These are phyloP conservation scores for Penicillium malachiteum DNA, from an alignment of 495 filamentous ascomycete genomes.

Conservation along the genomic window DNA sequence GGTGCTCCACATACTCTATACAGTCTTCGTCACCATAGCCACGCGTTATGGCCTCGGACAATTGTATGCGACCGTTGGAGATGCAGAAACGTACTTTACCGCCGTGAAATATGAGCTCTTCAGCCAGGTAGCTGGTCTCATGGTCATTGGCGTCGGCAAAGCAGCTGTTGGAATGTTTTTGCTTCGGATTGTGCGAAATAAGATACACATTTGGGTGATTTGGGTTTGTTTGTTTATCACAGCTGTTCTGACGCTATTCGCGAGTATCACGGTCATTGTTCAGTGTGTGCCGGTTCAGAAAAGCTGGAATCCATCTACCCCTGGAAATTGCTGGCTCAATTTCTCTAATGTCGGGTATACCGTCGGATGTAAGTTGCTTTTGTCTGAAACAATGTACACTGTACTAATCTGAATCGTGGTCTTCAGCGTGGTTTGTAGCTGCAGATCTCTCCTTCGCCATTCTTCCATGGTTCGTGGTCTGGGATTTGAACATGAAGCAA, in stretches of 20 bases:
- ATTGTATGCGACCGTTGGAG: conserved; percentile 18
- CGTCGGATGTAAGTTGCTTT: conserved; percentile 20
- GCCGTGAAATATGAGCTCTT: conserved; percentile 26
- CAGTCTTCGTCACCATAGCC: conserved; percentile 20
- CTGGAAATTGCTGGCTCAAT: conserved; percentile 25
- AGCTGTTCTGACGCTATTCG: conserved; percentile 20
- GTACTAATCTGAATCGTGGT: background rate
- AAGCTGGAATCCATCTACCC: conserved; percentile 19
- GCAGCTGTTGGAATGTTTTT: conserved; percentile 24
- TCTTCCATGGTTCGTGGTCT: conserved; percentile 31
- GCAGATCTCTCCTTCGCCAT: conserved; percentile 29
- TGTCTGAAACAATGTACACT: too few species aligned
- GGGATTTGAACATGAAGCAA: conserved; percentile 33
- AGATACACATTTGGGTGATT: conserved; percentile 25
- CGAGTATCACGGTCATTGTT: conserved; percentile 21
- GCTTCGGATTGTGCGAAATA: conserved; percentile 29
- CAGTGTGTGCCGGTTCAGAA: conserved; percentile 27
- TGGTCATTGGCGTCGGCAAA: conserved; percentile 29
- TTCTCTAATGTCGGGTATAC: conserved; percentile 30
- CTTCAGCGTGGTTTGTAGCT: conserved; percentile 25
- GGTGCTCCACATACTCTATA: conserved; percentile 25
- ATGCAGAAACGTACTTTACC: conserved; percentile 18
- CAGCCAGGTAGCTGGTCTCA: conserved; percentile 25
- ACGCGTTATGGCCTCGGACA: conserved; percentile 23
- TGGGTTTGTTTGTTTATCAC: conserved; percentile 19